These are phyloP conservation scores for Daldinia bambusicola DNA, from an alignment of 495 filamentous ascomycete species.

Conservation along the genomic window DNA sequence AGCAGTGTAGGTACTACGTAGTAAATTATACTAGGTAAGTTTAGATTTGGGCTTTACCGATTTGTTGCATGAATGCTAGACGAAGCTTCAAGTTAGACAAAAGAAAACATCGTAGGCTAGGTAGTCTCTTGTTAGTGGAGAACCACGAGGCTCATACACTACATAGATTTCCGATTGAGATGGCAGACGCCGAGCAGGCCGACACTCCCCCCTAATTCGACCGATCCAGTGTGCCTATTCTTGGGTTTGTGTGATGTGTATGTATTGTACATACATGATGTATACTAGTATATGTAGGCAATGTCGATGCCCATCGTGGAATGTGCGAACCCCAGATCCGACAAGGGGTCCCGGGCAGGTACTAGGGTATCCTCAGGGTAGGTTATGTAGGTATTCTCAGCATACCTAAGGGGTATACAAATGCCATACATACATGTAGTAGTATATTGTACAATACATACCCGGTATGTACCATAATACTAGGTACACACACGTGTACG, in stretches of 20 bases:
- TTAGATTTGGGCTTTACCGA: not conserved
- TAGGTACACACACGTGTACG: too few relatives aligned
- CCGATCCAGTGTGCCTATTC: too few relatives aligned
- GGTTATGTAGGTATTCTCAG: too few relatives aligned
- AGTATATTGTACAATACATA: too few relatives aligned
- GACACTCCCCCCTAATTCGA: not conserved
- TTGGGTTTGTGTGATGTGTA: too few relatives aligned
- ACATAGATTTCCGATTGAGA: constrained; percentile 16
- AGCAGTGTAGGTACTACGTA: not conserved
- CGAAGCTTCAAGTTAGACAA: not conserved
- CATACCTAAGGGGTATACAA: too few relatives aligned
- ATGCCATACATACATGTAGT: too few relatives aligned
- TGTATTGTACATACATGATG: too few relatives aligned
- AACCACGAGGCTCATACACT: constrained; percentile 26
- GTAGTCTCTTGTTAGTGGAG: constrained; percentile 16
- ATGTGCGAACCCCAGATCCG: constrained; percentile 5
- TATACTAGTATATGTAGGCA: too few relatives aligned
- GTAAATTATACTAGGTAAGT: not conserved
- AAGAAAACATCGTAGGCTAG: too few relatives aligned
- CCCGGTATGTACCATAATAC: too few relatives aligned
- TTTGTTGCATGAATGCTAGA: not conserved
- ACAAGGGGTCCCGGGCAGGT: not conserved
- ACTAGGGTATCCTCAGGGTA: not conserved
- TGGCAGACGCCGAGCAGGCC: constrained; percentile 28
- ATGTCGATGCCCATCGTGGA: too few relatives aligned